phyloP scores from a whole-genome alignment of 1,139 yeast species.

The Sporopachydermia cereana region DNA sequence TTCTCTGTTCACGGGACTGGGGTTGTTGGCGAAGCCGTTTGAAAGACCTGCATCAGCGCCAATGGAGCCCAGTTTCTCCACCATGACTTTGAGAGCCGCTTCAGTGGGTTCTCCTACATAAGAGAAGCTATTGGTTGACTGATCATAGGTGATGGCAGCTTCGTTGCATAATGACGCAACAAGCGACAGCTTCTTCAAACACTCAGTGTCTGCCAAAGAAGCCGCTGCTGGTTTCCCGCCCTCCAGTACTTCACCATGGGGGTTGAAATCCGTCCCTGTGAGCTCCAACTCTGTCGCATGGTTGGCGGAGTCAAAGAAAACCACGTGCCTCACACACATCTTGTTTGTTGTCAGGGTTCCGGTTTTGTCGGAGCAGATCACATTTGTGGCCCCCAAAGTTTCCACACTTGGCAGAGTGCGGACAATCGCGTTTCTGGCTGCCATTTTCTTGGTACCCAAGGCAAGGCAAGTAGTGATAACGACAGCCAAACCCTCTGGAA shows the following conservation, averaged over 20 bases:
- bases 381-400: slow-evolving; percentile 27
- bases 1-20: slow-evolving; percentile 3
- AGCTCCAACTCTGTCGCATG: slow-evolving; percentile 30
- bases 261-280: slow-evolving; percentile 29
- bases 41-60: slow-evolving; percentile 13
- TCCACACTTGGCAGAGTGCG: slow-evolving; percentile 30
- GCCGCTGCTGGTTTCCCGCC: slow-evolving; percentile 14
- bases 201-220: slow-evolving; percentile 9
- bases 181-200: slow-evolving; percentile 20
- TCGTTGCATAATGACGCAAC: slow-evolving; percentile 26
- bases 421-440: slow-evolving; percentile 36
- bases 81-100: slow-evolving; percentile 23
- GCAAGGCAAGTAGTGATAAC: slow-evolving; percentile 41
- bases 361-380: slow-evolving; percentile 62
- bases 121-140: slow-evolving; percentile 14
- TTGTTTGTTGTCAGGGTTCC: slow-evolving; percentile 49
- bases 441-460: slow-evolving; percentile 40
- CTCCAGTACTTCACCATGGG: slow-evolving; percentile 29
- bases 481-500: slow-evolving; percentile 38
- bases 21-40: slow-evolving; percentile 10
- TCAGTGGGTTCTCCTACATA: slow-evolving; percentile 29
- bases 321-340: slow-evolving; percentile 24
- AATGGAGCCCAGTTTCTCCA: slow-evolving; percentile 16
- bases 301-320: slow-evolving; percentile 29
- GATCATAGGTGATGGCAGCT: slow-evolving; percentile 20